Base-by-base conservation (phyloP, 257 asterid genomes). In the Nicotiana benthamiana region DNA sequence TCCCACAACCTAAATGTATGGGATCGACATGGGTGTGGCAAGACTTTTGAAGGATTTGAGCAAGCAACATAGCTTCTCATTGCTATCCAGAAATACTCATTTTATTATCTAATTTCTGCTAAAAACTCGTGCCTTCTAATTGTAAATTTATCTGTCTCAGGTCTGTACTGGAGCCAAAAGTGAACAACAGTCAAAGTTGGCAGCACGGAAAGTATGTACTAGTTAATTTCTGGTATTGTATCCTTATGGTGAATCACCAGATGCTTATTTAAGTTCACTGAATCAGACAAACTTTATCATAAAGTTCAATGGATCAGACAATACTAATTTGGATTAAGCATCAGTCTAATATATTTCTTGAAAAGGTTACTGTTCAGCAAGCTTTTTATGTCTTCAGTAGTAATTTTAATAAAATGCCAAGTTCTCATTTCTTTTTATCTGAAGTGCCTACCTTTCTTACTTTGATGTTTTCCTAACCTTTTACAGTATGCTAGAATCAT, bases 131-230 rank as follows among this genome's bases (percentile, higher is more conserved):
- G 52, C 52, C 52, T 11, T 46, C 22, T 46, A 72, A 72, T 48
- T 46, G 78, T 72, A n/a, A 72, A 13, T 72, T 48, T 72, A 8
- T 72, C 63, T 79, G 43, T 74, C 8, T 80, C 81, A 92, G 97
- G 97, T 92, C 72, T 92, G 97, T 80, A 89, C 97, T n/a, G 95
- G 97, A 82, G 97, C 97, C 64, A 92, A 92, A 89, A 92, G 97
- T 40, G 97, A 92, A 84, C 90, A 89, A 53, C 97, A 90, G 59
- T 92, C 95, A 46, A 90, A 87, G 82, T 83, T 92, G 89, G 95
- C 97, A 57, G 97, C 95, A 17, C 89, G 95, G 68, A 92, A 92
- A 93, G 97, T 92, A 86, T 54, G 80, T 72, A 65, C 77, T 40
- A 22, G 82, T 48, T 80, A 59, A 51, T 64, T 6, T 24, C 60